Conservation (phyloP, 2,329 filamentous ascomycete genomes). For the Sporothrix euskadiensis region DNA sequence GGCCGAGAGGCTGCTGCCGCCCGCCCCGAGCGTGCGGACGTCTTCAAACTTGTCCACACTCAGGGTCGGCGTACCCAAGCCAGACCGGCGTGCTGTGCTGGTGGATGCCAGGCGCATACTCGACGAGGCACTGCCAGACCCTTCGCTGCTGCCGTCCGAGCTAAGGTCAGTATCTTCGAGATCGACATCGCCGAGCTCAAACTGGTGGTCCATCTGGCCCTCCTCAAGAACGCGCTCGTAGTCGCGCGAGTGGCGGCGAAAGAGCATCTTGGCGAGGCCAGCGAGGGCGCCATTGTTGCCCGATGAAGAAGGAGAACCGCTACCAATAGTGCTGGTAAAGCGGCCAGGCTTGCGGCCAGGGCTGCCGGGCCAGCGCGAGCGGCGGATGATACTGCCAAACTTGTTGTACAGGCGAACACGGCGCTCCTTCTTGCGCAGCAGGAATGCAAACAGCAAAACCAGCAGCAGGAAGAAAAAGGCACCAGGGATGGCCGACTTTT, state of each 20-base stretch:
- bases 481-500: slow-evolving; percentile 69
- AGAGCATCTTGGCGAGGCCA: slow-evolving; percentile 61
- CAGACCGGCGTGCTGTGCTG: slow-evolving; percentile 53
- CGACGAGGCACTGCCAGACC: slow-evolving; percentile 29
- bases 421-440: slow-evolving; percentile 78
- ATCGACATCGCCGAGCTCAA: slow-evolving; percentile 72
- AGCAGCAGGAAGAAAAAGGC: slow-evolving; percentile 78
- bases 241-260: slow-evolving; percentile 52
- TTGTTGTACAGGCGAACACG: slow-evolving; percentile 62
- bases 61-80: slow-evolving; percentile 66
- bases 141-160: slow-evolving; percentile 63
- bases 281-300: slow-evolving; percentile 41
- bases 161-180: slow-evolving; percentile 65
- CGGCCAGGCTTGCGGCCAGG: slow-evolving; percentile 42
- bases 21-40: slow-evolving; percentile 36
- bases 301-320: not conserved
- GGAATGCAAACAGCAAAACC: slow-evolving; percentile 65
- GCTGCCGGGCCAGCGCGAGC: slow-evolving; percentile 48
- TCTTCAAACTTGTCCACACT: slow-evolving; percentile 56
- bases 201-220: slow-evolving; percentile 70
- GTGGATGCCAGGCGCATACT: slow-evolving; percentile 27
- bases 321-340: slow-evolving; percentile 18
- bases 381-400: slow-evolving; percentile 47
- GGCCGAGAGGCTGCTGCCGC: slow-evolving; percentile 40
- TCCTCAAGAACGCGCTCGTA: slow-evolving; percentile 89